Evolutionary conservation across 1,139 yeast genomes (phyloP), one percentile per base, ranked within the genome.

Genomic region (Diutina siamensis): DNA sequence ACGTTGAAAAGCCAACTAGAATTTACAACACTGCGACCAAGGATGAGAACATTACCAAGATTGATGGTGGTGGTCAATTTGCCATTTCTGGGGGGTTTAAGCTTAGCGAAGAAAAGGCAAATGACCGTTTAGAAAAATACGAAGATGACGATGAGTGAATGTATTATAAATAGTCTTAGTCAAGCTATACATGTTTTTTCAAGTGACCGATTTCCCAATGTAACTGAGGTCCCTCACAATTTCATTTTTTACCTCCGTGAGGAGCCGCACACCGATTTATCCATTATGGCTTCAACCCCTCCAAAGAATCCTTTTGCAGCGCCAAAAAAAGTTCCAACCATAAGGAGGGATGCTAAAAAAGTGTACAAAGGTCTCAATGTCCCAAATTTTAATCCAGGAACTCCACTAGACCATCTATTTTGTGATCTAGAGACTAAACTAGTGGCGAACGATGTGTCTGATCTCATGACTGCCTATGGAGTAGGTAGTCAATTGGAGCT

Each of bases 61-160:
- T 84, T 50, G 92, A 94, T 21, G 94, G 94, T 42, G 98, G 99
- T 49, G 98, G 97, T 17, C 98, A 94, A 64, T 92, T 87, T 57
- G 82, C 94, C 46, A 82, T 88, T 3, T 75, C 92, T 58, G 96
- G 88, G 36, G 97, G 97, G 46, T 62, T 73, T n/a, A 38, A 38
- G 19, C 21, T 38, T 3, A 20, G 15, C 7, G 42, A 38, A 1
- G 28, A 40, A 8, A 33, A 13, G 2, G 35, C 44, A 1, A 35
- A 40, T 13, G 27, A 28, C 19, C 34, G 44, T 8, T 28, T 28
- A 41, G 80, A 75, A 34, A 71, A 70, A 50, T 71, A 69, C 51
- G 74, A 70, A 45, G 72, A 68, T 41, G 74, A 68, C 46, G 65
- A 54, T 33, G 54, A 49, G 7, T 41, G 10, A 28, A 31, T 31